Evolutionary conservation across 2,329 filamentous ascomycete species (phyloP), one percentile per base, ranked within the genome.

Genomic region (Rachicladosporium sp.): DNA sequence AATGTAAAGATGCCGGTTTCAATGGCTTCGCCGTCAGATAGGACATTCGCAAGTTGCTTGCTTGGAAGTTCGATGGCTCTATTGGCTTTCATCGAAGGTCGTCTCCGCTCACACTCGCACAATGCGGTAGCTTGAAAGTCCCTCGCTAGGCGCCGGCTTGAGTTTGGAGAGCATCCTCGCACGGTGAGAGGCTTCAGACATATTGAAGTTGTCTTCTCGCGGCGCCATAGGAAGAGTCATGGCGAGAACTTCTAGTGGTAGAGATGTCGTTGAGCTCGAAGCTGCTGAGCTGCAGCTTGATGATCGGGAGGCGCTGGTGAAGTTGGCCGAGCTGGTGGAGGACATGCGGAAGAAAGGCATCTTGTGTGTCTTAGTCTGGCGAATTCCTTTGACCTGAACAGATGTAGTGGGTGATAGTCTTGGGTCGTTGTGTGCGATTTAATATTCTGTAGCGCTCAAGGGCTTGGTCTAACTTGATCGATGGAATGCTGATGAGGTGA

Each of bases 141-240:
- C 23, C 23, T 27, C 23, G 23, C 23, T 27, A 8, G 23, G 23
- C 23, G 23, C 23, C 7, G 23, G 23, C 23, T 27, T 27, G 23
- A 27, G 23, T 27, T 27, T 27, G 23, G 23, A 27, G 6, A 27
- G 23, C 23, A 27, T 27, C 23, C 23, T 6, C 7, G 23, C 23
- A 27, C 23, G 23, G 23, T 27, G 23, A 27, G 23, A 27, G 23
- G 23, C 23, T 35, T 56, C 53, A 27, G 46, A 46, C 46, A 57
- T 53, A 41, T 47, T 50, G 47, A 44, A 54, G 44, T 55, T 43
- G 43, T 55, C 53, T 38, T 57, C 50, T 10, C 55, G 43, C 9
- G 55, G 55, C 5, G 52, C 55, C 27, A 57, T 40, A 7, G 55
- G 55, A 4, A 56, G 44, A 4, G 50, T 57, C 19, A 45, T 52